Percentiles rank a stretch among this genome's conserved stretches.
Conservation (phyloP, 1,139 yeast genomes). For the Pichia sp. region DNA sequence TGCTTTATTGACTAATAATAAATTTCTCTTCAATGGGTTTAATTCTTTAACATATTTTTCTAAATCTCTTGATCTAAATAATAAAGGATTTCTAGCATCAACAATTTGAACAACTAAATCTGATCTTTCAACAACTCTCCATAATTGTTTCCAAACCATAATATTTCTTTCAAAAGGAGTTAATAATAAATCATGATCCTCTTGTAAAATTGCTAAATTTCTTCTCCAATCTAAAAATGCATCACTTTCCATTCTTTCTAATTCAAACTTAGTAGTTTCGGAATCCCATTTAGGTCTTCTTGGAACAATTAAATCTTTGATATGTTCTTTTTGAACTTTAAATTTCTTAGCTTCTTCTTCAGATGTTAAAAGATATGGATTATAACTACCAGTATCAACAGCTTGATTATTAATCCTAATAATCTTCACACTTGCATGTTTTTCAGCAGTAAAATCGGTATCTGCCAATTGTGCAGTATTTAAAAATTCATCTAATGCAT, state of each 20-base stretch:
- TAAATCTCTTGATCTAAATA: conserved; percentile 85
- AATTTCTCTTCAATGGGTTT: conserved; percentile 62
- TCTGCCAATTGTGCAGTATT: conserved; percentile 94
- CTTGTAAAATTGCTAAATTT: conserved; percentile 77
- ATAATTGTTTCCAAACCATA: conserved; percentile 97
- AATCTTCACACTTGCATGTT: conserved; percentile 75
- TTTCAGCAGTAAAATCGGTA: conserved; percentile 92
- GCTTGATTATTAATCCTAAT: conserved; percentile 64
- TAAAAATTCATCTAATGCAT: conserved; percentile 88
- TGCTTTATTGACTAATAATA: conserved; percentile 88
- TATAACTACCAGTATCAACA: conserved; percentile 33
- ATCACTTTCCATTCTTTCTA: conserved; percentile 84
- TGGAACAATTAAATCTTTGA: conserved; percentile 84
- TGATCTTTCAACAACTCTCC: conserved; percentile 97
- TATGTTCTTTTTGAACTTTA: conserved; percentile 65
- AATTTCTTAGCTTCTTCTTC: conserved; percentile 64
- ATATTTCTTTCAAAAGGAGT: conserved; percentile 97
- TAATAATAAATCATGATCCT: conserved; percentile 70
- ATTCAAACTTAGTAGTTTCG: conserved; percentile 63
- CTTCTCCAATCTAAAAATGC: conserved; percentile 94
- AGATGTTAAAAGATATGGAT: conserved; percentile 51
- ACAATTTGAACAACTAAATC: conserved; percentile 95
- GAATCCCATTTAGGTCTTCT: conserved; percentile 85
- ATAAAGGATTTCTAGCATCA: conserved; percentile 91
- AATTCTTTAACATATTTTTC: conserved; percentile 77